Conservation (phyloP, 345 rosid genomes). For the Lepidium didymum region DNA sequence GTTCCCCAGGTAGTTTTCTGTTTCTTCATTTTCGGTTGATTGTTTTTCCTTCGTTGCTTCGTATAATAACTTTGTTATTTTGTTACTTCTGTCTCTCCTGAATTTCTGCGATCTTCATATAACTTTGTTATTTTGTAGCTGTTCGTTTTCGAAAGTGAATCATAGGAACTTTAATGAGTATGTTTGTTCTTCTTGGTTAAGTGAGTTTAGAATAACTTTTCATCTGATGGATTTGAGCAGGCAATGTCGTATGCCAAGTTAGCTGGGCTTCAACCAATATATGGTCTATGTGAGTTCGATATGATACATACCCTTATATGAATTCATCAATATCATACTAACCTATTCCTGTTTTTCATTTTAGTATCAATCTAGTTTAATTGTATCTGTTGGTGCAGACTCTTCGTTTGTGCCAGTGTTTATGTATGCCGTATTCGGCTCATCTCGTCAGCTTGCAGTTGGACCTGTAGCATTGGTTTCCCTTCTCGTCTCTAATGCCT, state of each 20-base stretch:
- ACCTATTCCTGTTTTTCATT: background rate
- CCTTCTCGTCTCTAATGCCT: constrained; percentile 84
- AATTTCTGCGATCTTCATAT: background rate
- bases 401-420: constrained; percentile 86
- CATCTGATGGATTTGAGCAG: constrained; percentile 47
- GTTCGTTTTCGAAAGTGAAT: background rate
- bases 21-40: background rate
- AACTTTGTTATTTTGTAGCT: background rate
- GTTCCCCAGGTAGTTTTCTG: constrained; percentile 71
- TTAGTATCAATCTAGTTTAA: background rate
- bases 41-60: background rate
- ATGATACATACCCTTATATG: background rate
- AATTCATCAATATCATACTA: background rate
- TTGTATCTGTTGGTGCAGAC: constrained; percentile 43
- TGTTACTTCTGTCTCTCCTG: background rate
- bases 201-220: background rate
- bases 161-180: background rate
- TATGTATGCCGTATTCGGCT: constrained; percentile 79
- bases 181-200: background rate
- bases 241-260: constrained; percentile 97
- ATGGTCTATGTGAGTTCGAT: constrained; percentile 80
- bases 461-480: constrained; percentile 99
- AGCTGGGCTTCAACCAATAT: constrained; percentile 87
- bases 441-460: constrained; percentile 94
- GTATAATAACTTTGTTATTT: background rate